Percentiles rank a stretch among this genome's conserved stretches.
Evolutionary conservation across 129 eudicot species (phyloP).

Genomic region (Erigeron canadensis): DNA sequence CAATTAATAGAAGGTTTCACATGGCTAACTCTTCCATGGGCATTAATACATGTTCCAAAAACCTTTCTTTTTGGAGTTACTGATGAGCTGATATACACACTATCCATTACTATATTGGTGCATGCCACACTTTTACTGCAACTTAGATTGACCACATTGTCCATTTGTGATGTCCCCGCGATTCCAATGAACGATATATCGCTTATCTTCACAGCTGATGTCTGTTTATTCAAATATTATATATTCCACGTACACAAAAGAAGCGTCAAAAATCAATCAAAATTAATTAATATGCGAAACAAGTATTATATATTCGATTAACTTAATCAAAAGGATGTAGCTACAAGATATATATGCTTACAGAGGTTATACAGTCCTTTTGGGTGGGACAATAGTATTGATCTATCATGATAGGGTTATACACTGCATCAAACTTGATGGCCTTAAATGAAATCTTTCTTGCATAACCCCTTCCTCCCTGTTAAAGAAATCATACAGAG

Average conservation of each 20-base stretch:
- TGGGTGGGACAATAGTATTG: conserved; percentile 62
- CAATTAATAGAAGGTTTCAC: conserved; percentile 58
- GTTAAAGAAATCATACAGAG: not conserved
- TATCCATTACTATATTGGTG: conserved; percentile 45
- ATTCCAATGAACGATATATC: conserved; percentile 50
- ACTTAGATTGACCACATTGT: conserved; percentile 54
- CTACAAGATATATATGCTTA: conserved; percentile 36
- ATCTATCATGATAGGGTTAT: conserved; percentile 63
- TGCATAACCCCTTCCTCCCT: conserved; percentile 74
- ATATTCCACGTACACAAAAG: conserved; percentile 12
- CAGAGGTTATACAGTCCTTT: conserved; percentile 42
- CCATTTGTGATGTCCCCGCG: conserved; percentile 54
- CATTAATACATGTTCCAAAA: conserved; percentile 51
- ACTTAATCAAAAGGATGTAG: no score
- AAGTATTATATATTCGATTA: no score
- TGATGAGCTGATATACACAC: conserved; percentile 51
- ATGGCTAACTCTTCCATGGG: conserved; percentile 54
- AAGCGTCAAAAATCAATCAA: not conserved
- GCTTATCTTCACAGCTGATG: conserved; percentile 51
- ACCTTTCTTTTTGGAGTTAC: conserved; percentile 41
- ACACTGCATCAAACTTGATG: conserved; percentile 49
- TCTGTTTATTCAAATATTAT: conserved; percentile 32
- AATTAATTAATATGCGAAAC: no score
- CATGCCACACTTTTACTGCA: conserved; percentile 65
- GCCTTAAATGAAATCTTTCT: conserved; percentile 56